Percentiles rank a stretch among this genome's conserved stretches.
phyloP scores from a whole-genome alignment of 345 rosid genomes.

The Populus davidiana region DNA sequence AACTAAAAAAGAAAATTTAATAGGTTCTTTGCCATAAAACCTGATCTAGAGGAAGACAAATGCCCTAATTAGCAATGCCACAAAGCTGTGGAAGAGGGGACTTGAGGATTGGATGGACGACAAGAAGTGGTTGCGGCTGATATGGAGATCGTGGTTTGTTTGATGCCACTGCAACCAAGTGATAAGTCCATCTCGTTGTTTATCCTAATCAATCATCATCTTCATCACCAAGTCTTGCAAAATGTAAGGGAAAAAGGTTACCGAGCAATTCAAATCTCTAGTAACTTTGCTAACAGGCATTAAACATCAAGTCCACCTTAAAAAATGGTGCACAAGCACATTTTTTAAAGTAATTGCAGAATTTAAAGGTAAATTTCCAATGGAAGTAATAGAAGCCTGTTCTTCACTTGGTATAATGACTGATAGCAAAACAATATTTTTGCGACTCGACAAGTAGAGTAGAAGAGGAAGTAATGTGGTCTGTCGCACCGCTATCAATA shows the following conservation, averaged over 20 bases:
- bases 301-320: not conserved
- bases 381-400: too few species aligned
- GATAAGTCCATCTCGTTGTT: slow-evolving; percentile 1
- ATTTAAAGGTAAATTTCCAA: too few species aligned
- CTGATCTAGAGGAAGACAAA: not conserved
- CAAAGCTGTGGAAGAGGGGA: not conserved
- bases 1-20: not conserved
- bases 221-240: not conserved
- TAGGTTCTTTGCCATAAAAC: not conserved
- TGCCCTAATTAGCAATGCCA: not conserved
- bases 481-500: too few species aligned
- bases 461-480: too few species aligned
- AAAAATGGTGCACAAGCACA: not conserved
- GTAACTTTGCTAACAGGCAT: not conserved
- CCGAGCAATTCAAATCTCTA: not conserved
- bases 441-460: too few species aligned
- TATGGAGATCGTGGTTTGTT: not conserved
- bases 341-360: not conserved
- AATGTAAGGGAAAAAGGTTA: slow-evolving; percentile 1
- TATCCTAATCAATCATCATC: slow-evolving; percentile 2
- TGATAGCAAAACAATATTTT: too few species aligned
- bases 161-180: not conserved
- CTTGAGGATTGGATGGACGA: too few species aligned
- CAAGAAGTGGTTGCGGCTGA: too few species aligned
- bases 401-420: too few species aligned